Evolutionary conservation across 352 stramenopile species (phyloP).

Genomic region (Halophytophthora batemanensis): DNA sequence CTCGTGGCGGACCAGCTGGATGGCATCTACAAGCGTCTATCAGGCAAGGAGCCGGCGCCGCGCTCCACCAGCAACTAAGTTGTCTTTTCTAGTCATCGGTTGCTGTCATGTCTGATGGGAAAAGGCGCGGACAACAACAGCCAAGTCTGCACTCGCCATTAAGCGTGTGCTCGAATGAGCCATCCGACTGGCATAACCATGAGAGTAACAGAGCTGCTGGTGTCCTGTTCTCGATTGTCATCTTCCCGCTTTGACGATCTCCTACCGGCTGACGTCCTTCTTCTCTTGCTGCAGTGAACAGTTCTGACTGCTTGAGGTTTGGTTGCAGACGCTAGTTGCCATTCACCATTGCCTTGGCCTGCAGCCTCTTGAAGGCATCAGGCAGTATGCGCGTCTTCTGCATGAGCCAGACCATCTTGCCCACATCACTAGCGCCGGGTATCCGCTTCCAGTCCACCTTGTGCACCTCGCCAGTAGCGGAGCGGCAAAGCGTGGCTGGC

Average conservation of each 20-base stretch:
- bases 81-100: not conserved
- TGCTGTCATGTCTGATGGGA: not conserved
- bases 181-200: too few species aligned
- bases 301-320: not conserved
- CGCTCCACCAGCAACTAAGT: conserved; percentile 40
- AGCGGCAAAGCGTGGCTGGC: conserved; percentile 33
- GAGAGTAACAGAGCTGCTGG: too few species aligned
- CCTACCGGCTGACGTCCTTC: too few species aligned
- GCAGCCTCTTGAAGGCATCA: conserved; percentile 11
- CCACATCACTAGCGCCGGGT: conserved; percentile 64
- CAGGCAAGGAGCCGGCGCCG: conserved; percentile 54
- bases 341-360: conserved; percentile 19
- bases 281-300: not conserved
- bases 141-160: not conserved
- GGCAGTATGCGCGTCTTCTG: conserved; percentile 56
- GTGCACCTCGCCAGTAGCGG: conserved; percentile 42
- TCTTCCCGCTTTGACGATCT: too few species aligned
- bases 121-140: too few species aligned
- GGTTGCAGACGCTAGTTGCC: conserved; percentile 17
- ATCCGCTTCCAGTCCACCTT: conserved; percentile 80
- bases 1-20: conserved; percentile 80
- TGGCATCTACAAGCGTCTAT: conserved; percentile 79
- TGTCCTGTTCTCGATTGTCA: too few species aligned
- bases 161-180: too few species aligned
- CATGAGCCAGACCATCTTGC: conserved; percentile 74